Conservation (phyloP, 805 yeast genomes). For the Geotrichum ghanense region DNA sequence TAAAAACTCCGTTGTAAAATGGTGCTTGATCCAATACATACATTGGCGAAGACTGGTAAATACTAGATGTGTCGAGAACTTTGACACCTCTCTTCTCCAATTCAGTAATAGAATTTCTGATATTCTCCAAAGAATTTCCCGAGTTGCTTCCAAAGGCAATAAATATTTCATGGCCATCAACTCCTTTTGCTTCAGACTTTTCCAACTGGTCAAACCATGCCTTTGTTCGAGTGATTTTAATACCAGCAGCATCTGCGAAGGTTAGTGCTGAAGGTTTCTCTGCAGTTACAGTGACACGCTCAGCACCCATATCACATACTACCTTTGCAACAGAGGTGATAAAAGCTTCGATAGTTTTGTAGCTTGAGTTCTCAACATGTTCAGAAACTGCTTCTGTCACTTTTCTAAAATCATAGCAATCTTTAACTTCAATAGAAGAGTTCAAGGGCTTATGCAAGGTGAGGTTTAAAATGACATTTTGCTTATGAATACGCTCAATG, state of each 20-base stretch:
- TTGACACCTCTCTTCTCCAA: constrained; percentile 33
- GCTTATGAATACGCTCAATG: constrained; percentile 75
- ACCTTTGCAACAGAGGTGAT: constrained; percentile 60
- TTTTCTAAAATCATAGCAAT: constrained; percentile 28
- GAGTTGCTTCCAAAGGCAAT: constrained; percentile 85
- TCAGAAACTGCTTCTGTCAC: constrained; percentile 38
- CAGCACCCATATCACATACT: constrained; percentile 32
- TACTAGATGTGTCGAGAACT: constrained; percentile 55
- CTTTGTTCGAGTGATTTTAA: constrained; percentile 44
- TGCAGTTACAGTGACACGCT: constrained; percentile 45
- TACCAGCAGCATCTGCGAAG: constrained; percentile 84
- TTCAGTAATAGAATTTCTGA: constrained; percentile 41
- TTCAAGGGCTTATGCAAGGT: constrained; percentile 31
- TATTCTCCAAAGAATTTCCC: constrained; percentile 60
- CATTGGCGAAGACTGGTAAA: constrained; percentile 90
- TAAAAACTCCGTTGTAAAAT: constrained; percentile 75
- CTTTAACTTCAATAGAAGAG: constrained; percentile 9
- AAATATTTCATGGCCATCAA: constrained; percentile 40
- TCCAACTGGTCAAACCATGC: constrained; percentile 27
- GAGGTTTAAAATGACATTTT: constrained; percentile 54
- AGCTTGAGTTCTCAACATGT: constrained; percentile 68
- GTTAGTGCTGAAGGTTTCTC: constrained; percentile 84
- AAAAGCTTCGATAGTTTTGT: constrained; percentile 89
- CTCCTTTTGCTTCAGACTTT: constrained; percentile 12
- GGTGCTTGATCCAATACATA: constrained; percentile 68